Evolutionary conservation across 192 early-diverging fungal genomes (phyloP), one percentile per base, ranked within the genome.

Genomic region (Chytriomyces hyalinus): DNA sequence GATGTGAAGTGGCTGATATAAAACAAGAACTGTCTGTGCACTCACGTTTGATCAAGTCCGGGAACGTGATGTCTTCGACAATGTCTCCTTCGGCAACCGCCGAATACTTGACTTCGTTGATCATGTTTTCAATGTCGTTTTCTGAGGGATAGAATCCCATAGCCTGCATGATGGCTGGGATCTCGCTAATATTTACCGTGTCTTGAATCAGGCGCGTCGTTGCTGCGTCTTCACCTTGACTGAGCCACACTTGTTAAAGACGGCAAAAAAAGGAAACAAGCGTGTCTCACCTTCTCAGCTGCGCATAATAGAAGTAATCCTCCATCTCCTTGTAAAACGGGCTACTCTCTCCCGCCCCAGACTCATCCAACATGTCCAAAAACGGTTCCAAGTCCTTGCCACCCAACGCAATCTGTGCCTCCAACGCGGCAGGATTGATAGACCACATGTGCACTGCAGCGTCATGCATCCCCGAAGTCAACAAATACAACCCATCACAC

Each of bases 271-370:
- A 26, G 24, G 24, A 26, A 36, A 36, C 36, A 0, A 36, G 4
- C 36, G 1, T 2, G 36, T 36, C 36, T 22, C 11, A 87, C 83
- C 78, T 85, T 75, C 87, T 60, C 24, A 90, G 77, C 68, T 90
- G 89, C 15, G 88, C 87, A 75, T 86, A 88, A 69, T 88, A 90
- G 60, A 90, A 90, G 68, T 90, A 90, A 73, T 90, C 89, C 80
- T 90, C 89, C 83, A 90, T 84, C 68, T 90, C 89, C 64, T 79
- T 61, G 70, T 87, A 87, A 10, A 90, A 77, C 20, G 83, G 69
- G 43, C 76, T 79, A 17, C 76, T 81, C 22, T 70, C 62, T 10
- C 76, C 82, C 13, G 51, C 60, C n/a, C 77, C 77, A 49, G 24
- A 50, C 20, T 78, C 73, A 74, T 87, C 82, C 47, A 90, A 70